phyloP scores from a whole-genome alignment of 371 early-diverging fungal species.

The Syncephalis plumigaleata region DNA sequence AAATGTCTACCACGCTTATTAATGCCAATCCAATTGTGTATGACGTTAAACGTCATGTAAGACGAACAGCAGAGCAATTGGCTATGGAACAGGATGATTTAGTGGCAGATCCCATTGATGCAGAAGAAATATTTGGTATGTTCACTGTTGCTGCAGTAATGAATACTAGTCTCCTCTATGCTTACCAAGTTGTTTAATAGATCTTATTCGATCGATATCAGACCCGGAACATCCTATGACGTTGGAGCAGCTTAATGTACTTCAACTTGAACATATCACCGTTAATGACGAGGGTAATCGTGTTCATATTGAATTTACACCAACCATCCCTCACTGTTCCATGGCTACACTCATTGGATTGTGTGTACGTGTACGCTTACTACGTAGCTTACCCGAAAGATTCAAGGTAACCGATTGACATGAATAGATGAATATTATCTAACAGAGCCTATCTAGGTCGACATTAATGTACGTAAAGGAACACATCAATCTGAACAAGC shows the following conservation, averaged over 20 bases:
- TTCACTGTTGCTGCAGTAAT: neutral
- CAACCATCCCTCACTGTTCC: constrained; percentile 99
- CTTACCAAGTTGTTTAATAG: constrained; percentile 10
- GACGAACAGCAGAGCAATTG: constrained; percentile 20
- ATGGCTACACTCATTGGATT: constrained; percentile 99
- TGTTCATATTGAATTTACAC: constrained; percentile 75
- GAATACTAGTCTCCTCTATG: neutral
- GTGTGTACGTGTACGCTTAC: constrained; percentile 84
- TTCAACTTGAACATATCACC: constrained; percentile 64
- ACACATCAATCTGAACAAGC: constrained; percentile 92
- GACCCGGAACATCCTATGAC: constrained; percentile 99
- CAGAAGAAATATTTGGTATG: constrained; percentile 69
- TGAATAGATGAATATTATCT: too few relatives aligned
- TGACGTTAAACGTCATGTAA: constrained; percentile 25
- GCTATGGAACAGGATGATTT: constrained; percentile 47
- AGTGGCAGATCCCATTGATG: constrained; percentile 57
- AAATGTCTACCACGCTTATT: constrained; percentile 15
- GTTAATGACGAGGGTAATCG: constrained; percentile 49
- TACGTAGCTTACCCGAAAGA: constrained; percentile 67
- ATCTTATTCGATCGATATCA: constrained; percentile 91
- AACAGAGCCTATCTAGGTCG: constrained; percentile 25
- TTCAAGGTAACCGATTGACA: constrained; percentile 46
- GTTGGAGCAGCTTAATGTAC: constrained; percentile 87
- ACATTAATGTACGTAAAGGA: constrained; percentile 78
- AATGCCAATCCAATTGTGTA: constrained; percentile 80